A percentile compares a stretch with the other conserved stretches of the same genome.
phyloP scores from a whole-genome alignment of 2,329 filamentous ascomycete genomes.

The Geosmithia putterillii region DNA sequence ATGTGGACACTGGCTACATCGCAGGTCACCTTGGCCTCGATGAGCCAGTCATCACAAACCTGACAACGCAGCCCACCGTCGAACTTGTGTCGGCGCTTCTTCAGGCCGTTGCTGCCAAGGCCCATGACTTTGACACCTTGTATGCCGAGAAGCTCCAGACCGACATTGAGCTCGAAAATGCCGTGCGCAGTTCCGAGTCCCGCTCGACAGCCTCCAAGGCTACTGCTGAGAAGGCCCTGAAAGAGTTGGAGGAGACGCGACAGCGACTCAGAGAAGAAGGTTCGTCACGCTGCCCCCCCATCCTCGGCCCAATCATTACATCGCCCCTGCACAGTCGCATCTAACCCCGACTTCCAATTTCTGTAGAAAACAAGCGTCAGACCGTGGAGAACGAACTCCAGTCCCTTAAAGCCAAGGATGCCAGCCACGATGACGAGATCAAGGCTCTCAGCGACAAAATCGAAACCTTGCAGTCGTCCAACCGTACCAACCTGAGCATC shows the following conservation, averaged over 20 bases:
- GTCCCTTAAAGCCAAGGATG: constrained; percentile 60
- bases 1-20: constrained; percentile 59
- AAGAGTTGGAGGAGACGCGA: constrained; percentile 71
- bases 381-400: constrained; percentile 73
- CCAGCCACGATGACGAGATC: constrained; percentile 62
- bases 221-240: constrained; percentile 70
- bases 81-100: constrained; percentile 70
- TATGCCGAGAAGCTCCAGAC: constrained; percentile 79
- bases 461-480: constrained; percentile 76
- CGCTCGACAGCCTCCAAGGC: constrained; percentile 72
- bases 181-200: constrained; percentile 70
- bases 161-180: constrained; percentile 89
- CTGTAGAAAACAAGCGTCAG: constrained; percentile 61
- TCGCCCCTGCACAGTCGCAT: not conserved
- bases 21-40: constrained; percentile 60
- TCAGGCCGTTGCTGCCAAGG: constrained; percentile 62
- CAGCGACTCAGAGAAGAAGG: constrained; percentile 75
- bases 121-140: constrained; percentile 69
- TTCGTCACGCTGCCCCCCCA: constrained; percentile 27
- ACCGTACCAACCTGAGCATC: constrained; percentile 78
- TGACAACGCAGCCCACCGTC: constrained; percentile 57
- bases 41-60: constrained; percentile 46
- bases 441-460: constrained; percentile 73
- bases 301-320: constrained; percentile 3
- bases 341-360: not conserved